Base-by-base conservation (phyloP, 306 rosid species). In the Myrica gale region DNA sequence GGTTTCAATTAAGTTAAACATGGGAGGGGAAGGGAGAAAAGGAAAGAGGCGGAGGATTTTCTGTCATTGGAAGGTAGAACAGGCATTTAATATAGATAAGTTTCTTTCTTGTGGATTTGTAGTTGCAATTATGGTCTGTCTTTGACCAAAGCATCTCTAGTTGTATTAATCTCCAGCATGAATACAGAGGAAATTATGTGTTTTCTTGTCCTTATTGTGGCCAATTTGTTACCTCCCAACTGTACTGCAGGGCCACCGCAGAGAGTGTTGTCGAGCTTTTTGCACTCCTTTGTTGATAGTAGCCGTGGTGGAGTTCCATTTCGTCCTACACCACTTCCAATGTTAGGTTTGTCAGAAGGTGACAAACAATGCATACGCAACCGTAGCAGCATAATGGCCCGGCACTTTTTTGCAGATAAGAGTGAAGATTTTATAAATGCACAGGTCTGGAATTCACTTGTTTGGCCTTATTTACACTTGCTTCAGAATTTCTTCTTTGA, bases 371-470 rank as follows among this genome's bases (percentile, higher is more conserved):
- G 99, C 83, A 96, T 96, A 78, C 93, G 91, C 5, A 89, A 96
- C 79, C 99, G 98, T 46, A 90, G 96, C 82, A 90, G 98, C 90
- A 90, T 96, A 80, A 96, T 96, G 99, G 98, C 99, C n/a, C 84
- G 99, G 16, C 99, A 96, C 81, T 86, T 96, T 69, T 96, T 96
- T 87, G 99, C 98, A 10, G 97, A 92, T 84, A 90, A 85, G 82
- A 91, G 88, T 19, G 98, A 96, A 82, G 98, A 92, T 71, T 96
- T 92, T 78, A 92, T 96, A 50, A 82, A 89, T 83, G 91, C 91
- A 9, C 99, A 96, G 95, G 99, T 95, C 82, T 75, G 86, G 43
- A 74, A 81, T 55, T 74, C 45, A 61, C 65, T 57, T 72, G 53
- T 7, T 68, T 73, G 55, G 52, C 62, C 80, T 67, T 42, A 47